Evolutionary conservation across 495 filamentous ascomycete genomes (phyloP), one percentile per base, ranked within the genome.

Genomic region (Talaromyces trachyspermus): DNA sequence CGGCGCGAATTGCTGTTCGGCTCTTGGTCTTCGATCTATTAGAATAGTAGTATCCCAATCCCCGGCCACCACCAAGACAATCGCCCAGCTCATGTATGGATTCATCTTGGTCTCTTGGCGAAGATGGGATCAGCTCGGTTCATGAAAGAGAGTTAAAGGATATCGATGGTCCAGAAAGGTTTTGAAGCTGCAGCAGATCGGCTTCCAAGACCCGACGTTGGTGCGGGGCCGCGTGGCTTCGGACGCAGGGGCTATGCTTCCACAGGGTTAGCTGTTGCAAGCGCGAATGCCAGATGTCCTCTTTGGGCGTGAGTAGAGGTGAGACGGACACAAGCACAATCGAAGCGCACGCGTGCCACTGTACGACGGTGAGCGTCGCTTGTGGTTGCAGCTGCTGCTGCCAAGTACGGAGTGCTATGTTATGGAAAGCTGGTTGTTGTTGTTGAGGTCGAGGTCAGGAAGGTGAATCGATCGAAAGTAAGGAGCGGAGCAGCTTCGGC

Each of bases 21-120:
- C 55, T 51, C 49, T 69, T 71, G 43, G 62, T 51, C 43, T 57
- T 54, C 7, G 56, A 38, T 56, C 63, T 64, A 54, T 64, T 70
- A 42, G 63, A 64, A 59, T 74, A 74, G 54, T 74, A 70, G 62
- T 65, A 74, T 29, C 68, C 69, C 14, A 74, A 62, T 46, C 64
- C 56, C 67, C 78, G 36, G 64, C 63, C 35, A 76, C 59, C 20
- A 69, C 70, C 39, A 82, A 55, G 54, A 84, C 65, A 56, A 78
- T 64, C 42, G 70, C 77, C 79, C 80, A 86, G 54, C 68, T 72
- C 19, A 72, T 46, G 55, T 68, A 74, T 8, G 70, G 66, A 44
- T 71, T 74, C 70, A 73, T 73, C 10, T 24, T 43, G 24, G 5
- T 25, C 19, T 24, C 5, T 17, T 27, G 18, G 3, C 15, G 12